Evolutionary conservation across 1,284 basidiomycete genomes (phyloP), one percentile per base, ranked within the genome.

Genomic region (Rhizoctonia solani): DNA sequence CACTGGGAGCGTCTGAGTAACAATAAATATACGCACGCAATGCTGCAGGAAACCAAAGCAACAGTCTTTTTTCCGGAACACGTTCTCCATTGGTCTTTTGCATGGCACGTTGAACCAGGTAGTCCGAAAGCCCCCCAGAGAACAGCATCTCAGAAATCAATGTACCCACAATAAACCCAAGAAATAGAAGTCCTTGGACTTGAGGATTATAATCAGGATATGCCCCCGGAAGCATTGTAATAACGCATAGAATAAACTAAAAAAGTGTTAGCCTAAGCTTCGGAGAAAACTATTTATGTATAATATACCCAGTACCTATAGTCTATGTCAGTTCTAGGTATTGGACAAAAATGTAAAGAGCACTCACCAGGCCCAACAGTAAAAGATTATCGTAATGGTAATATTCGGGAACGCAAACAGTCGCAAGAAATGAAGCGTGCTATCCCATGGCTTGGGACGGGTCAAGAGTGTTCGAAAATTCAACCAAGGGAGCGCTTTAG

Each of bases 361-460:
- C n/a, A 55, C 68, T 65, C 14, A 69, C 71, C 71, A 71, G 14
- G 71, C 65, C 71, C 71, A 71, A 27, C 71, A 70, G 47, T 70
- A 71, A 46, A 71, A 71, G 29, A 70, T 67, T 25, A 71, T 65
- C 19, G 66, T 53, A 16, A 70, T 54, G 11, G 55, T 63, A 32
- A 70, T 68, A 52, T 69, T 71, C 1, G 71, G 71, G 34, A 63
- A 71, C 2, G 69, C 39, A 34, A 70, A 70, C 29, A 71, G 16
- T 21, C 68, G 54, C 16, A 70, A 29, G 50, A 63, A 69, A 16
- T 47, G 67, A 13, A 71, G 41, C 13, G 49, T 54, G 13, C 67
- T 70, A 27, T 66, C 59, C 69, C 69, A 71, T 41, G 67, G 56
- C 37, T 66, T 63, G 14, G 70, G 68, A 34, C 49, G 52, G 13